These are phyloP conservation scores for Breynia disticha DNA, from an alignment of 441 rosid species.

Conservation along the genomic window DNA sequence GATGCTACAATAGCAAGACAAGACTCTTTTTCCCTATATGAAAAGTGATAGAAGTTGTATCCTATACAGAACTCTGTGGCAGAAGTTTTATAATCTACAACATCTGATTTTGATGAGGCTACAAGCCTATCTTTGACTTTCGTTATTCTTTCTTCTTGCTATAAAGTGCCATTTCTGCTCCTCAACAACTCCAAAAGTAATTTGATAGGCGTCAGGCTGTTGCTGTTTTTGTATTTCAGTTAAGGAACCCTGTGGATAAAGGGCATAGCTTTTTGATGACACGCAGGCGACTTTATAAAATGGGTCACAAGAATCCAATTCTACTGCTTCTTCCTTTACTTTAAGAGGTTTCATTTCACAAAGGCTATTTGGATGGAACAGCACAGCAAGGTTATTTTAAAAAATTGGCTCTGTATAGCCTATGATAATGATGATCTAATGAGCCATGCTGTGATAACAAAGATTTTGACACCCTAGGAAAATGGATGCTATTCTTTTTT, in stretches of 20 bases:
- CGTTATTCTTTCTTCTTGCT: too few species aligned
- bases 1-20: too few species aligned
- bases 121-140: too few species aligned
- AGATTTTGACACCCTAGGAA: too few species aligned
- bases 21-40: too few species aligned
- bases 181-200: conserved; percentile 65
- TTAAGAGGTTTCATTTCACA: conserved; percentile 90
- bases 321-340: conserved; percentile 81
- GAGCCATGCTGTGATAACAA: neutral
- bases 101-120: too few species aligned
- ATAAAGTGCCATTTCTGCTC: too few species aligned
- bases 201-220: conserved; percentile 80
- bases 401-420: too few species aligned
- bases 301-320: conserved; percentile 87
- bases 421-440: neutral
- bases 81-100: too few species aligned
- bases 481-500: too few species aligned
- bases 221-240: conserved; percentile 89
- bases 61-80: too few species aligned
- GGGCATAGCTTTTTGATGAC: conserved; percentile 96
- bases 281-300: conserved; percentile 54
- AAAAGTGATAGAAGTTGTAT: too few species aligned
- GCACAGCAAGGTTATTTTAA: conserved; percentile 63
- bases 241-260: conserved; percentile 86
- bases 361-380: conserved; percentile 95